A percentile compares a stretch with the other conserved stretches of the same genome.
Conservation (phyloP, 257 asterid genomes). For the Penstemon eatonii region DNA sequence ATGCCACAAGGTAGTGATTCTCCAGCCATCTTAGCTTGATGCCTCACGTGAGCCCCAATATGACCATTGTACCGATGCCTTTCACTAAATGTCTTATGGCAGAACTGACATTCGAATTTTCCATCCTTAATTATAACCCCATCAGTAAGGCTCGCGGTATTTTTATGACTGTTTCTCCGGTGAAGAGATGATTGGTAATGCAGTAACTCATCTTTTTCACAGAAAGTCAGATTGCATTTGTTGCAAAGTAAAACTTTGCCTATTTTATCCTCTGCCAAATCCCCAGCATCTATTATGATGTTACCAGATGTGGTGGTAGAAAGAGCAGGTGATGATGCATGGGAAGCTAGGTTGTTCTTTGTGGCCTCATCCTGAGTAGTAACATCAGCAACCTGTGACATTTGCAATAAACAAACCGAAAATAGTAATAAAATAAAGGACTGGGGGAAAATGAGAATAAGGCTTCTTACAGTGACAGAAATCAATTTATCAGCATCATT, state of each 20-base stretch:
- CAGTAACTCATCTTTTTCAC: slow-evolving; percentile 45
- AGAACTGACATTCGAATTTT: slow-evolving; percentile 66
- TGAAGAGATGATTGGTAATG: slow-evolving; percentile 56
- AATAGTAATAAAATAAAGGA: slow-evolving; percentile 7
- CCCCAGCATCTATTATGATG: slow-evolving; percentile 29
- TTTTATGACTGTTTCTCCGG: slow-evolving; percentile 46
- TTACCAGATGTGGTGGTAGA: slow-evolving; percentile 29
- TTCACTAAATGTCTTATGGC: slow-evolving; percentile 63
- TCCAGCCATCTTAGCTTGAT: slow-evolving; percentile 47
- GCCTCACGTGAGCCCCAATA: slow-evolving; percentile 63
- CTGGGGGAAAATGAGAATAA: not conserved
- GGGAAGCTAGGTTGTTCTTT: slow-evolving; percentile 35
- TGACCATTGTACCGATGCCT: slow-evolving; percentile 72
- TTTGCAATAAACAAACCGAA: slow-evolving; percentile 23
- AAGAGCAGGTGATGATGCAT: slow-evolving; percentile 36
- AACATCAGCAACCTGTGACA: slow-evolving; percentile 45
- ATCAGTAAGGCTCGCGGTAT: slow-evolving; percentile 50
- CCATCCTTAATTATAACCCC: slow-evolving; percentile 70
- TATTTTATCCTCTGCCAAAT: slow-evolving; percentile 37
- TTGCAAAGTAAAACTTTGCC: slow-evolving; percentile 43
- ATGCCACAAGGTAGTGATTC: slow-evolving; percentile 30
- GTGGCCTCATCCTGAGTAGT: slow-evolving; percentile 35
- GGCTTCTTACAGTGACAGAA: slow-evolving; percentile 40
- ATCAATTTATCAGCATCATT: slow-evolving; percentile 35
- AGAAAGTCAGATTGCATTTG: slow-evolving; percentile 47